These are phyloP conservation scores for Polytrichum commune DNA, from an alignment of 225 moss, liverwort and hornwort species.

Conservation along the genomic window DNA sequence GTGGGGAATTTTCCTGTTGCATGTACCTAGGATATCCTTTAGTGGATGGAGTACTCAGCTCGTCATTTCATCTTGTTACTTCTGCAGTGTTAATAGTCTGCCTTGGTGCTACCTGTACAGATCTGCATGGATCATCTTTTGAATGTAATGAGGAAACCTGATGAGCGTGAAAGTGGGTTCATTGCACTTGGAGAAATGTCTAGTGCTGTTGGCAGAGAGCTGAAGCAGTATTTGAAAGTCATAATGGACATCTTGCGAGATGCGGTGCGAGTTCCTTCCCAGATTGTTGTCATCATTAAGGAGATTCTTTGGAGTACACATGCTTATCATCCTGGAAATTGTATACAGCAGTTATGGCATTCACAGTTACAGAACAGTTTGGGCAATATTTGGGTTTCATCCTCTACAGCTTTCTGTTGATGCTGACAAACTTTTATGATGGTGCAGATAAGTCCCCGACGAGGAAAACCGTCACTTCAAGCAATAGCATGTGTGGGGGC, in stretches of 20 bases:
- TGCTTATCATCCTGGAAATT: no score
- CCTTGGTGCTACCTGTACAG: conserved; percentile 30
- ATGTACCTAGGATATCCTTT: not conserved
- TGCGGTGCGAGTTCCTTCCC: conserved; percentile 47
- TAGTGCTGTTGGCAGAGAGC: conserved; percentile 78
- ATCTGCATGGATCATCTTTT: conserved; percentile 94
- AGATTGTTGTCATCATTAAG: no score
- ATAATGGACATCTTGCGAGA: conserved; percentile 74
- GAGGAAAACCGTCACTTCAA: conserved; percentile 72
- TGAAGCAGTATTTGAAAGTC: conserved; percentile 52
- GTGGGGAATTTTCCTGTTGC: no score
- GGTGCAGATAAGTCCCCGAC: conserved; percentile 77
- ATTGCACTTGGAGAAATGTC: conserved; percentile 94
- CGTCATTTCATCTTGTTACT: not conserved
- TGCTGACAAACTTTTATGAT: conserved; percentile 3
- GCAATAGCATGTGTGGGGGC: conserved; percentile 92
- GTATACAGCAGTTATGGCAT: no score
- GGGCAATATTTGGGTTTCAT: not conserved
- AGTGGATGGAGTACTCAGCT: not conserved
- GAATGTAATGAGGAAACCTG: conserved; percentile 81
- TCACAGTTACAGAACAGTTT: not conserved
- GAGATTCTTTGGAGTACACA: no score
- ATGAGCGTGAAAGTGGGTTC: conserved; percentile 91
- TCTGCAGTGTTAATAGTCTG: not conserved
- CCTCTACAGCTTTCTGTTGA: conserved; percentile 2